Base-by-base conservation (phyloP, 2,329 filamentous ascomycete species). In the Fusarium anthophilum region DNA sequence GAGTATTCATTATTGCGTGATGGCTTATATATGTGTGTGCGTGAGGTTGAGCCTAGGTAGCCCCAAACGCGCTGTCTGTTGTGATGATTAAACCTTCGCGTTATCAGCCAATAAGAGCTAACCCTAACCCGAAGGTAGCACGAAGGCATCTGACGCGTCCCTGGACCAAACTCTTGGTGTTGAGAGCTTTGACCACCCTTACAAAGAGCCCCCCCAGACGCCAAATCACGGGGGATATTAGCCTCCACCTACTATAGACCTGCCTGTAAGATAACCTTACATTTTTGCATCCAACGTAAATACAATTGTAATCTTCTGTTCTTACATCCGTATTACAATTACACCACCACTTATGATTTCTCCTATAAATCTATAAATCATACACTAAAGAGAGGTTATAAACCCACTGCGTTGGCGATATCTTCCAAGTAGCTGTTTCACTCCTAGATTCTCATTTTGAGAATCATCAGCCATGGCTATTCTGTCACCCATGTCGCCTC, bases 91-190 rank as follows among this genome's bases (percentile, higher is more conserved):
- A 66, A 65, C 67, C 56, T 44, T n/a, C 48, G 41, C 48, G 56
- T 54, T 68, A 45, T 69, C 51, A 41, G 30, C 54, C 61, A 64
- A 57, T 67, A 28, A 44, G 28, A 58, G 44, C 51, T 54, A 39
- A 63, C 63, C 51, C 53, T 77, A 78, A 78, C 74, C 76, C 77
- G 68, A 76, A 37, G 35, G 30, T 12, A 30, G 30, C n/a, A 35
- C 30, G 30, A 35, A 51, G 48, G 12, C n/a, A 53, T 24, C 47
- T 17, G 18, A 32, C 47, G 28, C 28, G 15, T 50, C 28, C 47
- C 22, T 50, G 15, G 15, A 20, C 32, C 13, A 15, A 22, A 53
- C 50, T 50, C 24, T 63, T 51, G 58, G 66, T 41, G 67, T 69
- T 70, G 48, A 14, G 37, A 55, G 62, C 64, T 54, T 63, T 56